Evolutionary conservation across 352 stramenopile species (phyloP), one percentile per base, ranked within the genome.

Genomic region (Pythium volutum): DNA sequence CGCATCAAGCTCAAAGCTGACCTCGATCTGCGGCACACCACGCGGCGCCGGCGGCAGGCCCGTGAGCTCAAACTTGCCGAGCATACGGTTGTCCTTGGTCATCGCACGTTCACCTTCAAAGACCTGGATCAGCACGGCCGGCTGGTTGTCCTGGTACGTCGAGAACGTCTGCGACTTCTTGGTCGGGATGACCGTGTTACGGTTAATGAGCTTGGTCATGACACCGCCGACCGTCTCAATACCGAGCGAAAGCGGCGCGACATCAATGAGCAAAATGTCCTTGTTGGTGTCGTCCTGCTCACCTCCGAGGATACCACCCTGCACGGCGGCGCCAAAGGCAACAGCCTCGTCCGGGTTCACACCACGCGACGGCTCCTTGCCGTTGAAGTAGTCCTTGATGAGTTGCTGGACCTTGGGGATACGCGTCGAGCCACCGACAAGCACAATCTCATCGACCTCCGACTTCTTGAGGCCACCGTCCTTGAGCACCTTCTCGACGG

Each of bases 111-210:
- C 98, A 69, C 98, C 98, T 80, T 99, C 97, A 67, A 97, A 99
- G 31, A 99, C 97, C 67, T 90, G 79, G 71, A 91, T 91, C 49
- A 85, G 59, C 65, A 93, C 77, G 52, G 75, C 78, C 22, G 88
- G 95, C 80, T 99, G 97, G 84, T 99, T 99, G 82, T 99, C 97
- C 70, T 98, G 84, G 82, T 98, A 98, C 16, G 98, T 99, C 54
- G 94, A 98, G 82, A 99, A 99, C 36, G 88, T 98, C 87, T 99
- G 95, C 58, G 89, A 96, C 84, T 99, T 99, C 87, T 99, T 99
- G 61, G 94, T 98, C 16, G 97, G 97, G 66, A 99, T 98, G 43
- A 96, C 94, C 26, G 95, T 99, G 81, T 98, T 98, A 66, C 96
- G 84, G 77, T 97, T 98, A 76, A 99, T 99, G 4, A 99, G 80